Percentiles rank a stretch among this genome's conserved stretches.
phyloP scores from a whole-genome alignment of 2,329 filamentous ascomycete genomes.

The Emmonsiellopsis sp. region DNA sequence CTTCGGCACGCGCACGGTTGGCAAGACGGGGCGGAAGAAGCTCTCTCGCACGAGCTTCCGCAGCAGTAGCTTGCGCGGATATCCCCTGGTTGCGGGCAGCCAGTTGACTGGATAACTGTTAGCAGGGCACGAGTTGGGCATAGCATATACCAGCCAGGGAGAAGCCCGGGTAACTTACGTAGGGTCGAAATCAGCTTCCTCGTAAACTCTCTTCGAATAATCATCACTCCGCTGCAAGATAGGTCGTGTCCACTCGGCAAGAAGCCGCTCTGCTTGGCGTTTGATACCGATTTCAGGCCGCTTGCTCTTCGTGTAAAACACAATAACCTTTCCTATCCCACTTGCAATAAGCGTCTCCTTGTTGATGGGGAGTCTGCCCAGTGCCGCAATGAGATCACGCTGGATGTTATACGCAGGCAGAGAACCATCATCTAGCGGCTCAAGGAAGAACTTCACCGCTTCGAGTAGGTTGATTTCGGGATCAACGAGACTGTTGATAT shows the following conservation, averaged over 20 bases:
- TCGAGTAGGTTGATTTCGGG: constrained; percentile 93
- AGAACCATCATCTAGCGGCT: constrained; percentile 87
- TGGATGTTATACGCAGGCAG: constrained; percentile 96
- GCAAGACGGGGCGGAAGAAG: constrained; percentile 45
- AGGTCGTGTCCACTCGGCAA: constrained; percentile 91
- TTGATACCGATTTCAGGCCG: constrained; percentile 82
- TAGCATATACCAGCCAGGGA: constrained; percentile 1
- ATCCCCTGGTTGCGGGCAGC: constrained; percentile 21
- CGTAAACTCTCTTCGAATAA: constrained; percentile 71
- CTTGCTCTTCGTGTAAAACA: constrained; percentile 96
- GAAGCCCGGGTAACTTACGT: constrained; percentile 25
- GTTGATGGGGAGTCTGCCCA: constrained; percentile 74
- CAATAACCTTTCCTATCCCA: constrained; percentile 89
- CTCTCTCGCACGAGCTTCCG: constrained; percentile 43
- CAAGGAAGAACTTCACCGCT: constrained; percentile 93
- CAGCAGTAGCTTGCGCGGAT: constrained; percentile 32
- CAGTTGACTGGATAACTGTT: constrained; percentile 24
- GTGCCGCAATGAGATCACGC: constrained; percentile 77
- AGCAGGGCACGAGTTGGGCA: constrained; percentile 8
- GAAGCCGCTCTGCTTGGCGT: constrained; percentile 81
- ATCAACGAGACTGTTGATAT: constrained; percentile 76
- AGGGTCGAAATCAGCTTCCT: constrained; percentile 52
- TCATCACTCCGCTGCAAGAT: constrained; percentile 91
- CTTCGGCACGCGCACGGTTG: constrained; percentile 52
- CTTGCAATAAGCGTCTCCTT: constrained; percentile 85